Evolutionary conservation across 1,284 basidiomycete species (phyloP).

Genomic region (Tetrapyrgos nigripes): DNA sequence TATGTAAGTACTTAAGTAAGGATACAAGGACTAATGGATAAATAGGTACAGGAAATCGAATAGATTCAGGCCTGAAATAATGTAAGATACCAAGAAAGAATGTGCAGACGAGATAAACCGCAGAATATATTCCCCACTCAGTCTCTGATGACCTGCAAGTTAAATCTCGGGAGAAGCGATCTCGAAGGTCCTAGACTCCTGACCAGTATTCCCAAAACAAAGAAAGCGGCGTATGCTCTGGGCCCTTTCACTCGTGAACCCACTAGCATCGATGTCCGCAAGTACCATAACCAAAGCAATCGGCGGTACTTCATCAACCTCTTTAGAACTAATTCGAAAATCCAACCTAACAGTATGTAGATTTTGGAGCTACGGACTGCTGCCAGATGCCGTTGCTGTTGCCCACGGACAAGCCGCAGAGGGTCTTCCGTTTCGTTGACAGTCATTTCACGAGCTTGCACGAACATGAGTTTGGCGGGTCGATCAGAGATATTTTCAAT

Average conservation of each 20-base stretch:
- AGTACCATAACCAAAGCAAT: slow-evolving; percentile 11
- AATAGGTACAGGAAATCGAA: neutral
- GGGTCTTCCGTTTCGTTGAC: slow-evolving; percentile 21
- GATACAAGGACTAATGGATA: neutral
- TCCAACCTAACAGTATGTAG: slow-evolving; percentile 17
- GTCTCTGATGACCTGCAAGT: slow-evolving; percentile 15
- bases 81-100: neutral
- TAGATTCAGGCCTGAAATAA: neutral
- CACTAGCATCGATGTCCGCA: slow-evolving; percentile 16
- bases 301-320: slow-evolving; percentile 18
- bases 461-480: slow-evolving; percentile 20
- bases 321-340: slow-evolving; percentile 20
- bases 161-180: slow-evolving; percentile 12
- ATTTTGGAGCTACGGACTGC: slow-evolving; percentile 18
- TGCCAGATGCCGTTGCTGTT: slow-evolving; percentile 4
- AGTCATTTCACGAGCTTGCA: slow-evolving; percentile 20
- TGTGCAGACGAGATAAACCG: neutral
- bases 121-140: neutral
- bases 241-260: slow-evolving; percentile 13
- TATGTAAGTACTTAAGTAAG: neutral
- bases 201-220: slow-evolving; percentile 18
- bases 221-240: slow-evolving; percentile 15
- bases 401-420: slow-evolving; percentile 15
- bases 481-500: slow-evolving; percentile 22
- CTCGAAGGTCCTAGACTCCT: slow-evolving; percentile 14